Percentiles rank a stretch among this genome's conserved stretches.
These are phyloP conservation scores for Mariannaea sp. DNA, from an alignment of 2,329 filamentous ascomycete species.

Conservation along the genomic window DNA sequence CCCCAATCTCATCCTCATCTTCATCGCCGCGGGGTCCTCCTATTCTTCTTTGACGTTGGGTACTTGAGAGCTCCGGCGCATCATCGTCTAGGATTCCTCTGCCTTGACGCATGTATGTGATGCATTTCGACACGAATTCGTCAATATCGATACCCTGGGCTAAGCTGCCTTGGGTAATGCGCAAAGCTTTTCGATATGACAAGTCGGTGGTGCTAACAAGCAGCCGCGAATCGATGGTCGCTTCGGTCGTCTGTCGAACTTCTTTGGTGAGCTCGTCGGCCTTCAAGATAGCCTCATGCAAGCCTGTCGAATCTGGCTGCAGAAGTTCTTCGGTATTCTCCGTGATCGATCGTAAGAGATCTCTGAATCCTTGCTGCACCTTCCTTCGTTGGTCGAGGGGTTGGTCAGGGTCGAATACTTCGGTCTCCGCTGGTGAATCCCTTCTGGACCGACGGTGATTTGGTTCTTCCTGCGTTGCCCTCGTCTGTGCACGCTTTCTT, in stretches of 20 bases:
- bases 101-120: constrained; percentile 80
- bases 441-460: constrained; percentile 34
- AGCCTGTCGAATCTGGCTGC: constrained; percentile 64
- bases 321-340: constrained; percentile 79
- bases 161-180: constrained; percentile 73
- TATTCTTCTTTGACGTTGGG: constrained; percentile 53
- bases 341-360: constrained; percentile 61
- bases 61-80: constrained; percentile 55
- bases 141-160: constrained; percentile 83
- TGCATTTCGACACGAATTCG: constrained; percentile 89
- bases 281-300: constrained; percentile 68
- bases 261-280: constrained; percentile 68
- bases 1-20: constrained; percentile 64
- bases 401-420: constrained; percentile 81
- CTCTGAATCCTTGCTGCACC: constrained; percentile 71
- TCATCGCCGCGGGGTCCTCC: constrained; percentile 50
- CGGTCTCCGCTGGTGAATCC: constrained; percentile 30
- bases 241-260: constrained; percentile 88
- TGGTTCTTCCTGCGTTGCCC: constrained; percentile 29
- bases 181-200: constrained; percentile 76
- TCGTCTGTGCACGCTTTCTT: constrained; percentile 40
- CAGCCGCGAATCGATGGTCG: constrained; percentile 86
- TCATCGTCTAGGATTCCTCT: constrained; percentile 58
- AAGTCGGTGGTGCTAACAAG: constrained; percentile 81
- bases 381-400: constrained; percentile 72